phyloP scores from a whole-genome alignment of 202 grass and related monocot genomes.

The Digitaria exilis region DNA sequence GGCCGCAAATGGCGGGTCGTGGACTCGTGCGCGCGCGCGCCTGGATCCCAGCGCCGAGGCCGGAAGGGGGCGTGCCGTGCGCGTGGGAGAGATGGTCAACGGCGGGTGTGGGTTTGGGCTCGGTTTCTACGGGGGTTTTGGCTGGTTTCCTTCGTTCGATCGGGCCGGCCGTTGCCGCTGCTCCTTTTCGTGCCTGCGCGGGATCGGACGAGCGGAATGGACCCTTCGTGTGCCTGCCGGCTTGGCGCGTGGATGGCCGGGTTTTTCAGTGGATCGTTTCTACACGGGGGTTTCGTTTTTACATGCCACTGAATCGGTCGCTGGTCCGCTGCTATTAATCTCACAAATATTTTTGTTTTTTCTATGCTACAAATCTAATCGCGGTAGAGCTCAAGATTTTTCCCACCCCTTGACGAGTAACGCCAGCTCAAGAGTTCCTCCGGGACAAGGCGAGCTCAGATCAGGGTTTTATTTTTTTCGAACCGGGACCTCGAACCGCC shows the following conservation, averaged over 20 bases:
- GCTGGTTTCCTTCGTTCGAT: not conserved
- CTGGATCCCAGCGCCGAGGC: not conserved
- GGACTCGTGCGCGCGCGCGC: not conserved
- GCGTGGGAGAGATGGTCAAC: not conserved
- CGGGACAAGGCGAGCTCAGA: too few relatives aligned
- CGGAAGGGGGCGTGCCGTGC: not conserved
- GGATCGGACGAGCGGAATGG: too few relatives aligned
- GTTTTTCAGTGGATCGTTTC: not conserved
- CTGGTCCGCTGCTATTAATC: too few relatives aligned
- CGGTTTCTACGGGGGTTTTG: not conserved
- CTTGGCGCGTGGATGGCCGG: not conserved
- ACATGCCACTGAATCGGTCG: not conserved
- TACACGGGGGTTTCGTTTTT: not conserved
- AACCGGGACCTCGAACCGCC: too few relatives aligned
- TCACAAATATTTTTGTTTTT: too few relatives aligned
- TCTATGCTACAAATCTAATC: too few relatives aligned
- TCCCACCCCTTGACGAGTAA: too few relatives aligned
- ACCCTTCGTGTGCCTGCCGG: not conserved
- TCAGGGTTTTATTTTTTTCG: too few relatives aligned
- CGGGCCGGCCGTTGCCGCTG: not conserved
- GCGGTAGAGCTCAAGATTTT: too few relatives aligned
- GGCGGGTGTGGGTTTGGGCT: slow-evolving; percentile 10
- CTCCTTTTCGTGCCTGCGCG: not conserved
- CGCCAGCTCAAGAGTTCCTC: too few relatives aligned
- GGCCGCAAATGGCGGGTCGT: slow-evolving; percentile 52